Base-by-base conservation (phyloP, 345 rosid genomes). In the Hibiscus syriacus region DNA sequence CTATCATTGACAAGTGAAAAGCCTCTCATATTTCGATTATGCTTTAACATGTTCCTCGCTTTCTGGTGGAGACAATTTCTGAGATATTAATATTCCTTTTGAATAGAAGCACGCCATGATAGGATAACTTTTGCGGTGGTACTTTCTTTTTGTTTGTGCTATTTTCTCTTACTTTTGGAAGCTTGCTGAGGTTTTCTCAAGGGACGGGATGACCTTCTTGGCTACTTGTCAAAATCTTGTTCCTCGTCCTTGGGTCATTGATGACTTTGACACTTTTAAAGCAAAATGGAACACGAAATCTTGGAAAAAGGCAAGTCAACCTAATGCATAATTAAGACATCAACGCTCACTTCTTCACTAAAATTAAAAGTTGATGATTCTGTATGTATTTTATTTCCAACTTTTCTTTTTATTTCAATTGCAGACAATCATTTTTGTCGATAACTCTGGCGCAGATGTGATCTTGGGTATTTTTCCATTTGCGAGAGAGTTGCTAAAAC, bases 381-480 rank as follows among this genome's bases (percentile, higher is more conserved):
- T 60, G 1, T 68, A 25, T 25, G 6, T 23, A 13, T 67, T 39
- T 48, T 11, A 54, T 61, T 39, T 25, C 46, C 79, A 66, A 85
- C 70, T 54, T 57, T 43, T 2, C 16, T 58, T 69, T 38, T 65
- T 70, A n/a, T n/a, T 78, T 56, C 53, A 66, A 29, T 71, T 63
- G 34, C 89, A 94, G 99, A 95, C 87, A 55, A 77, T 89, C 74
- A 94, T 94, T 69, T 94, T 87, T 83, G 95, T 91, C 61, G 97
- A 94, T 74, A 91, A 94, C 76, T 94, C 99, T 77, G 97, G 99
- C 69, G 99, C 99, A n/a, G n/a, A n/a, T n/a, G n/a, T n/a, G n/a
- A n/a, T n/a, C n/a, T n/a, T n/a, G n/a, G n/a, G n/a, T n/a, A 86
- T 94, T 62, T 79, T 94, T 50, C 97, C 97, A 3, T 91, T 94